These are phyloP conservation scores for Pyrus betulifolia DNA, from an alignment of 306 rosid genomes.

Conservation along the genomic window DNA sequence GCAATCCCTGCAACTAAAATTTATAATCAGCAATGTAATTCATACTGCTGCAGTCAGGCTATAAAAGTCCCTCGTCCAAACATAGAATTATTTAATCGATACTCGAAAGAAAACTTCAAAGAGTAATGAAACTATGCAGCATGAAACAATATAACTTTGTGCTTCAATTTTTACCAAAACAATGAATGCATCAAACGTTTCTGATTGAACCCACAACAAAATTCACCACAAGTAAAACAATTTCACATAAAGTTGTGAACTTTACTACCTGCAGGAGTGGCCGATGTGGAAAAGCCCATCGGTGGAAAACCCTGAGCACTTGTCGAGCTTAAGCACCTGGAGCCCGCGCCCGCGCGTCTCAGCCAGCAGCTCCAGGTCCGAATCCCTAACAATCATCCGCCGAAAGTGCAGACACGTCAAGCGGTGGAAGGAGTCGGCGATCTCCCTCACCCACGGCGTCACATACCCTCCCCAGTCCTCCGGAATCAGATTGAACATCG, in stretches of 20 bases:
- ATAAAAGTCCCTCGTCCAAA: neutral
- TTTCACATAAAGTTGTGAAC: neutral
- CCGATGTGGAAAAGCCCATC: slow-evolving; percentile 63
- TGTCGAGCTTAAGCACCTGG: slow-evolving; percentile 65
- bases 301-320: slow-evolving; percentile 91
- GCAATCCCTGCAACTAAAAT: neutral
- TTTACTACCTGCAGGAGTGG: slow-evolving; percentile 63
- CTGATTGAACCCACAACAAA: neutral
- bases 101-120: neutral
- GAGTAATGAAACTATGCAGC: neutral
- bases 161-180: neutral
- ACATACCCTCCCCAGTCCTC: slow-evolving; percentile 98
- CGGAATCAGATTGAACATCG: slow-evolving; percentile 90
- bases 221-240: neutral
- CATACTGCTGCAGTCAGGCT: neutral
- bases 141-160: neutral
- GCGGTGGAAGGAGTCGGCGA: slow-evolving; percentile 49
- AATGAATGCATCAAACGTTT: neutral
- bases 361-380: slow-evolving; percentile 70
- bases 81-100: neutral
- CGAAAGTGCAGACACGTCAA: slow-evolving; percentile 75
- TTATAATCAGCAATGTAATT: neutral
- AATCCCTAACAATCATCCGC: slow-evolving; percentile 83
- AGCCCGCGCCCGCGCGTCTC: slow-evolving; percentile 59
- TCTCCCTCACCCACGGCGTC: slow-evolving; percentile 75